A percentile compares a stretch with the other conserved stretches of the same genome.
phyloP scores from a whole-genome alignment of 2,329 filamentous ascomycete genomes.

The Fusarium newnesense region DNA sequence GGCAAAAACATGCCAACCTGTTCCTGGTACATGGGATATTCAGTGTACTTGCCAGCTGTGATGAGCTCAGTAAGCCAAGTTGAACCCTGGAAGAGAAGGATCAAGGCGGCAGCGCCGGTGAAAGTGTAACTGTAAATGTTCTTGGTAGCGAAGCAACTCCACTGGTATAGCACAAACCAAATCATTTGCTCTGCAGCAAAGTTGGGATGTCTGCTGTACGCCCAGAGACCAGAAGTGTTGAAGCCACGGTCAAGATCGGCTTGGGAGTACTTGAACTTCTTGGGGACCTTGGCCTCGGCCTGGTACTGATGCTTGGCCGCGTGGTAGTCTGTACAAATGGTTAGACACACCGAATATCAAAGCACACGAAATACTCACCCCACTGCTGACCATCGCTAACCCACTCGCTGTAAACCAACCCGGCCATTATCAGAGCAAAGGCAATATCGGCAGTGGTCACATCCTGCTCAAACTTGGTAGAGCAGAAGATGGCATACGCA shows the following conservation, averaged over 20 bases:
- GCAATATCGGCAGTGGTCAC: constrained; percentile 57
- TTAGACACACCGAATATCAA: neutral
- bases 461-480: constrained; percentile 69
- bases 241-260: constrained; percentile 92
- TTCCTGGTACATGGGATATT: constrained; percentile 86
- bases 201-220: constrained; percentile 91
- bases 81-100: constrained; percentile 88
- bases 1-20: constrained; percentile 88
- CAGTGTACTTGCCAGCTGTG: constrained; percentile 83
- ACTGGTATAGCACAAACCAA: constrained; percentile 90
- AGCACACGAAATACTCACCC: constrained; percentile 60
- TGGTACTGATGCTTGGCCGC: constrained; percentile 81
- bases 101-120: constrained; percentile 73
- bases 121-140: constrained; percentile 82
- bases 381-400: constrained; percentile 95
- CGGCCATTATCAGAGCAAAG: constrained; percentile 59
- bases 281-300: constrained; percentile 56
- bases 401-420: constrained; percentile 73
- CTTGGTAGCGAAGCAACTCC: constrained; percentile 80
- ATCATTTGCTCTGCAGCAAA: constrained; percentile 92
- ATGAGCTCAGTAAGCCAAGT: constrained; percentile 89
- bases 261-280: constrained; percentile 61
- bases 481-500: constrained; percentile 83
- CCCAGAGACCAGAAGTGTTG: constrained; percentile 84
- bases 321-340: constrained; percentile 72